Conservation (phyloP, 768 basidiomycete species). For the Chiua virens region DNA sequence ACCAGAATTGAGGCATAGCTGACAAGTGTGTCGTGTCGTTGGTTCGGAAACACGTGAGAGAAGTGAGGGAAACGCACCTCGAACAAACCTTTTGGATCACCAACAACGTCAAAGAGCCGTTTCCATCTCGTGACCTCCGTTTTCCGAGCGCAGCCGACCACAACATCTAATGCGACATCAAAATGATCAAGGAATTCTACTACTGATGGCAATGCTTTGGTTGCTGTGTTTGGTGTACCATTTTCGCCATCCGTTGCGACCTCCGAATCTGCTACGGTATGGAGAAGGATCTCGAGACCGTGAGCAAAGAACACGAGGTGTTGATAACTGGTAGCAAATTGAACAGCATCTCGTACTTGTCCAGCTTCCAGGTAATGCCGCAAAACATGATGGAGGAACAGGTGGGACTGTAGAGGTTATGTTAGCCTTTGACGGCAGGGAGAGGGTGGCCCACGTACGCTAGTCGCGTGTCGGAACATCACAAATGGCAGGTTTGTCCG, state of each 20-base stretch:
- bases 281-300: constrained; percentile 90
- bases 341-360: constrained; percentile 73
- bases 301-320: constrained; percentile 91
- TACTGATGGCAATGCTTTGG: constrained; percentile 56
- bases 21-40: background rate
- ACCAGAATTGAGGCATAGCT: constrained; percentile 74
- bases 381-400: constrained; percentile 92
- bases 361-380: constrained; percentile 71
- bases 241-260: constrained; percentile 37
- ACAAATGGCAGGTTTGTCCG: constrained; percentile 80
- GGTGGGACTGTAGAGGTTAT: constrained; percentile 64
- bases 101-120: constrained; percentile 84
- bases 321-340: constrained; percentile 85
- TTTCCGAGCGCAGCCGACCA: constrained; percentile 94
- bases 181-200: constrained; percentile 96
- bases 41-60: background rate
- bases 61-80: constrained; percentile 55
- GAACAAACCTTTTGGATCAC: constrained; percentile 86
- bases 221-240: constrained; percentile 16
- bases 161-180: constrained; percentile 85
- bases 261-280: constrained; percentile 90
- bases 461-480: constrained; percentile 89
- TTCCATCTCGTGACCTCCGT: constrained; percentile 93
- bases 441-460: constrained; percentile 49
- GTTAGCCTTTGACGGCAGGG: background rate